phyloP scores from a whole-genome alignment of 2,329 filamentous ascomycete genomes.

The Exophiala xenobiotica region DNA sequence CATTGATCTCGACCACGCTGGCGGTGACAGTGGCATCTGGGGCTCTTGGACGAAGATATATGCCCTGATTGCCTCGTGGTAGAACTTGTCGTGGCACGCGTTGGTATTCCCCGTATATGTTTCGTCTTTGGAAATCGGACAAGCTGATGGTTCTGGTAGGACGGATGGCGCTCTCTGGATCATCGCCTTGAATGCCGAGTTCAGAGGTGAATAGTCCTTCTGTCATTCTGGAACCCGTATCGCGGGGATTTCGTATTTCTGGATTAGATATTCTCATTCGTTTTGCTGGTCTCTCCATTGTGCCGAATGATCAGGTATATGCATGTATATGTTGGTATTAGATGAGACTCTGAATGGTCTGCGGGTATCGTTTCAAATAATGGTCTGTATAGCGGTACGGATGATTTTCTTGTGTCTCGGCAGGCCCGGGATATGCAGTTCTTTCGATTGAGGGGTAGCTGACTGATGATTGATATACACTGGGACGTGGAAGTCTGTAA shows the following conservation, averaged over 20 bases:
- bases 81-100: conserved; percentile 11
- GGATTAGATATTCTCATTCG: conserved; percentile 28
- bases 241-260: conserved; percentile 26
- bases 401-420: too few species aligned
- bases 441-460: too few species aligned
- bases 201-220: conserved; percentile 29
- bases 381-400: too few species aligned
- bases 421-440: too few species aligned
- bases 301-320: background rate
- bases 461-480: background rate
- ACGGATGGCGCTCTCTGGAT: conserved; percentile 4
- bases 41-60: conserved; percentile 23
- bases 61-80: conserved; percentile 19
- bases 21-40: conserved; percentile 28
- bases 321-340: conserved; percentile 6
- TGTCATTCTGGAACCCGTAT: conserved; percentile 24
- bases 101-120: conserved; percentile 18
- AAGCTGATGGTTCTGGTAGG: conserved; percentile 25
- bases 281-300: conserved; percentile 30
- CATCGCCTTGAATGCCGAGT: conserved; percentile 22
- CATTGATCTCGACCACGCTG: conserved; percentile 26
- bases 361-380: too few species aligned
- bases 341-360: background rate
- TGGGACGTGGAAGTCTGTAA: conserved; percentile 1
- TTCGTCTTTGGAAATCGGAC: conserved; percentile 24